Evolutionary conservation across 2,329 filamentous ascomycete species (phyloP), one percentile per base, ranked within the genome.

Genomic region (Diaporthe sp.): DNA sequence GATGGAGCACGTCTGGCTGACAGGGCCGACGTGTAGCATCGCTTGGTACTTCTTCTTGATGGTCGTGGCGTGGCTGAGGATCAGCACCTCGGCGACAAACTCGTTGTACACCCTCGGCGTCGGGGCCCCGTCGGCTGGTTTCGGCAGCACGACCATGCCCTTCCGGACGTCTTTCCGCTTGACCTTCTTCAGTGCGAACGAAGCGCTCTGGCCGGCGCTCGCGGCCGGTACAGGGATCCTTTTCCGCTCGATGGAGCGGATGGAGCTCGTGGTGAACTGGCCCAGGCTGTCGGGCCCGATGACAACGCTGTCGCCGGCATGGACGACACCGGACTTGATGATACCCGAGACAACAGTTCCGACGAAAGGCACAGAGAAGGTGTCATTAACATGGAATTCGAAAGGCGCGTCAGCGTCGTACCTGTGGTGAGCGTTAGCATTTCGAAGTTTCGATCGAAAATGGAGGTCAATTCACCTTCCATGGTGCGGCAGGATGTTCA

Each of bases 41-140:
- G 97, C 97, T 86, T 99, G 97, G 78, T 99, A 99, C 80, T 95
- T 96, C 0, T 92, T 95, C 84, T 97, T 97, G 83, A 99, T 99
- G 57, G 97, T 99, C 0, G 97, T 99, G 0, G 96, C 95, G 80
- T 99, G 97, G 5, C 94, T 97, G 9, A 99, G 88, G 78, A 99
- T 98, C 30, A 99, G 88, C 1, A 99, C 97, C 84, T 96, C 94
- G 17, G 94, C 94, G 55, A 96, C 87, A 80, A 96, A 96, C 81
- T 95, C 93, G 45, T 90, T 87, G 80, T 92, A 90, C 15, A 95
- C 94, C 77, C 92, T 97, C 77, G 86, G 94, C 79, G 81, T 87
- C 0, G 93, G 90, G 77, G 93, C 89, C 71, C 91, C 92, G 69
- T 97, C 94, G 17, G 92, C 84, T 25, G 74, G 74, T 82, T 96